Base-by-base conservation (phyloP, 2,329 filamentous ascomycete genomes). In the Pseudogymnoascus sp. region DNA sequence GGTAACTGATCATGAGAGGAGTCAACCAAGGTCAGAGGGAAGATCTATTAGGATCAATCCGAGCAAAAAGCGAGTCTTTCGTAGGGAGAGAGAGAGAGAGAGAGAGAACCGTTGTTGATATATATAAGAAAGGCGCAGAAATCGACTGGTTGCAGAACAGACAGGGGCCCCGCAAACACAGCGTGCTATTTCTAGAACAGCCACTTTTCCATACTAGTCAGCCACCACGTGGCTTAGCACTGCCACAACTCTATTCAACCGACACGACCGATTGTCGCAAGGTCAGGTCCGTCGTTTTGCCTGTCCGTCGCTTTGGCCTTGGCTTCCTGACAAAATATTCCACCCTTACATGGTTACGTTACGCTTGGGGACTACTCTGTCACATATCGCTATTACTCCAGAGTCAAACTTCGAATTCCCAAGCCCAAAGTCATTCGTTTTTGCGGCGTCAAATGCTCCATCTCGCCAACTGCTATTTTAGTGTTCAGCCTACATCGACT, bases 131-230 rank as follows among this genome's bases (percentile, higher is more conserved):
- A 33, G 28, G 47, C 47, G 28, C 15, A 14, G 47, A 53, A 53
- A 33, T 33, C 28, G 47, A 53, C 47, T 15, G 47, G 47, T 53
- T 53, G 28, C 47, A 15, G 14, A 35, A 53, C 14, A 6, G 2
- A 53, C 47, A 33, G 11, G 28, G 47, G 9, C 3, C 3, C 9
- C 7, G 30, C 25, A 53, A 30, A 9, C 7, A 53, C 33, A 28
- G 33, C 33, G 18, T 18, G n/a, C 47, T 35, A 53, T 53, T 53
- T 53, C 47, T 53, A 53, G 47, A 53, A 53, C 47, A 53, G 47
- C 28, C 28, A 53, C 47, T 53, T 53, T 47, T 53, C 18, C 4
- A 25, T 53, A 53, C 43, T 53, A 53, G 47, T 53, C 47, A 53
- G 47, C 28, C n/a, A 33, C 47, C 47, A 53, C 47, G 47, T 53